phyloP scores from a whole-genome alignment of 495 filamentous ascomycete species.

The Penicillium roqueforti region DNA sequence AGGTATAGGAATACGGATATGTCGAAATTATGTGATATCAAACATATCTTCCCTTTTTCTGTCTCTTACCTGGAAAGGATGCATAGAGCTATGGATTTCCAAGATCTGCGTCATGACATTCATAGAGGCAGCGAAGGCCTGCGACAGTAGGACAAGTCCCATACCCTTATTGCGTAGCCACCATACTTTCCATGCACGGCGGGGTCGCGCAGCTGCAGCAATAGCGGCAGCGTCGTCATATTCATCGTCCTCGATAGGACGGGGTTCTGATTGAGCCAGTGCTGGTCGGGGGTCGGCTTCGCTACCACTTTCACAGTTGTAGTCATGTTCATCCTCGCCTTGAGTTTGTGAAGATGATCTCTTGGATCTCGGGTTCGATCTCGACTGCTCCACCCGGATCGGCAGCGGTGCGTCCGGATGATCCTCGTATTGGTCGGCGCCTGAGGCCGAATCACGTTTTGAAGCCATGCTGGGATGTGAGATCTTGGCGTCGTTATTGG shows the following conservation, averaged over 20 bases:
- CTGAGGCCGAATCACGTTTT: neutral
- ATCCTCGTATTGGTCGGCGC: constrained; percentile 6
- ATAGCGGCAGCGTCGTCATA: neutral
- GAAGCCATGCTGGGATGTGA: neutral
- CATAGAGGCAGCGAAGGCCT: constrained; percentile 87
- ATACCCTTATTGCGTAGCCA: constrained; percentile 67
- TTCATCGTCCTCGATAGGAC: constrained; percentile 16
- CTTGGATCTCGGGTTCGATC: neutral
- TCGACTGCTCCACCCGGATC: neutral
- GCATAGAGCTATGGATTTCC: constrained; percentile 68
- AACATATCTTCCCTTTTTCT: neutral
- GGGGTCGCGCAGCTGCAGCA: constrained; percentile 11
- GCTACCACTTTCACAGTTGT: constrained; percentile 2
- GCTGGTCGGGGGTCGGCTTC: constrained; percentile 10
- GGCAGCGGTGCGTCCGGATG: constrained; percentile 26
- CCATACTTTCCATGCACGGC: constrained; percentile 30
- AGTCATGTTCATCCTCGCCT: neutral
- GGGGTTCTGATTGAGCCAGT: constrained; percentile 20
- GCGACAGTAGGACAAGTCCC: constrained; percentile 66
- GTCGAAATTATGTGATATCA: no score
- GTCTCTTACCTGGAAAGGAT: constrained; percentile 71
- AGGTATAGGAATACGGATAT: neutral
- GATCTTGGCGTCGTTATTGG: constrained; percentile 13
- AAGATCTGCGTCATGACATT: constrained; percentile 77
- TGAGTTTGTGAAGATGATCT: neutral